Evolutionary conservation across 352 stramenopile species (phyloP).

Genomic region (Phytophthora sp.): DNA sequence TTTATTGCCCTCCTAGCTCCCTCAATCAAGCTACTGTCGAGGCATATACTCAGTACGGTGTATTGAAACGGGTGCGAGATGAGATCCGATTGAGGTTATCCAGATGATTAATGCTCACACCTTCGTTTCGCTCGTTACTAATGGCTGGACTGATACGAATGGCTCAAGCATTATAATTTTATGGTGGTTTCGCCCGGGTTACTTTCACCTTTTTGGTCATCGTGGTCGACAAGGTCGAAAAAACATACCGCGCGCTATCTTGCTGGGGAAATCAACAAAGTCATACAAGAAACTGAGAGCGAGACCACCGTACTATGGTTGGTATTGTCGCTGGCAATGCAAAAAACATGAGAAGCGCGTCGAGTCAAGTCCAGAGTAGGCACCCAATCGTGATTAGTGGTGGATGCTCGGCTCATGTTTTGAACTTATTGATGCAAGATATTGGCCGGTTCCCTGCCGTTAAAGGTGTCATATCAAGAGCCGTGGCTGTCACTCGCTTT

Average conservation of each 20-base stretch:
- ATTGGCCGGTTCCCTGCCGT: not conserved
- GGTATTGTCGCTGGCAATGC: not conserved
- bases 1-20: conserved; percentile 11
- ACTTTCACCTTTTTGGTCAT: not conserved
- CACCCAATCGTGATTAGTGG: not conserved
- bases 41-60: not conserved
- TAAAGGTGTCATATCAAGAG: not conserved
- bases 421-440: not conserved
- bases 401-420: not conserved
- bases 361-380: not conserved
- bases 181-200: not conserved
- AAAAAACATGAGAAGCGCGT: not conserved
- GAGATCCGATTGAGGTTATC: not conserved
- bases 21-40: not conserved
- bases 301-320: not conserved
- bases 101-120: not conserved
- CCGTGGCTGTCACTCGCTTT: not conserved
- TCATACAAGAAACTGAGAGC: not conserved
- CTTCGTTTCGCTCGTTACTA: not conserved
- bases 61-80: not conserved
- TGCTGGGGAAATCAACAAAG: not conserved
- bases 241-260: not conserved
- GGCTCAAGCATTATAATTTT: not conserved
- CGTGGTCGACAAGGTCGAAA: not conserved
- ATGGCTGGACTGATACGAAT: not conserved